Evolutionary conservation across 139 green algal genomes (phyloP).

Genomic region (Chloropicon primus): DNA sequence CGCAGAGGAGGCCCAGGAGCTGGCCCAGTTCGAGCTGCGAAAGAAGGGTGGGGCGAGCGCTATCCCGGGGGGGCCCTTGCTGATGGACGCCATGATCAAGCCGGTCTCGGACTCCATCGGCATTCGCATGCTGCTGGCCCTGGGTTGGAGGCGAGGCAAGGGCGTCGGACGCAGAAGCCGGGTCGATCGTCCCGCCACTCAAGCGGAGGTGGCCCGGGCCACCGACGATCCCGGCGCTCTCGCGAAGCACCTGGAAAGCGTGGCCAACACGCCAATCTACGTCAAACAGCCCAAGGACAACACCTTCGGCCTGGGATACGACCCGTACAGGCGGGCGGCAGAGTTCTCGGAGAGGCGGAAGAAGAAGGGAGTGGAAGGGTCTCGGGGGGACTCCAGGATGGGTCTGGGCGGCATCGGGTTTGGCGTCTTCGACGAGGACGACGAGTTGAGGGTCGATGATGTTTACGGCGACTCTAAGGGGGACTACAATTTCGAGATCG

Average conservation of each 20-base stretch:
- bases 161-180: not conserved
- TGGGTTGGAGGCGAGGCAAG: not conserved
- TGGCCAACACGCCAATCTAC: not conserved
- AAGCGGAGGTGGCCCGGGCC: too few species aligned
- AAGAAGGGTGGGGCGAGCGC: slow-evolving; percentile 15
- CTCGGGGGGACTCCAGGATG: not conserved
- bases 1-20: slow-evolving; percentile 10
- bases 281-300: not conserved
- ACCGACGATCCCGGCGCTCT: too few species aligned
- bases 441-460: not conserved
- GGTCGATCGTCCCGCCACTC: too few species aligned
- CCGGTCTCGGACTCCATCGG: slow-evolving; percentile 59
- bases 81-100: slow-evolving; percentile 55
- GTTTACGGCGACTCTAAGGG: not conserved
- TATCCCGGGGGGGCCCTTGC: slow-evolving; percentile 30
- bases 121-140: not conserved
- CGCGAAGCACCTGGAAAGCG: not conserved
- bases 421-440: not conserved
- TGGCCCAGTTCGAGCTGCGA: slow-evolving; percentile 6
- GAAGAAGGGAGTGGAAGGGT: not conserved
- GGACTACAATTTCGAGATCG: not conserved
- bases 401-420: not conserved
- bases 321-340: not conserved
- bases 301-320: not conserved
- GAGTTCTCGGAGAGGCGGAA: not conserved